Base-by-base conservation (phyloP, 352 stramenopile species). In the Phytophthora hybrid region DNA sequence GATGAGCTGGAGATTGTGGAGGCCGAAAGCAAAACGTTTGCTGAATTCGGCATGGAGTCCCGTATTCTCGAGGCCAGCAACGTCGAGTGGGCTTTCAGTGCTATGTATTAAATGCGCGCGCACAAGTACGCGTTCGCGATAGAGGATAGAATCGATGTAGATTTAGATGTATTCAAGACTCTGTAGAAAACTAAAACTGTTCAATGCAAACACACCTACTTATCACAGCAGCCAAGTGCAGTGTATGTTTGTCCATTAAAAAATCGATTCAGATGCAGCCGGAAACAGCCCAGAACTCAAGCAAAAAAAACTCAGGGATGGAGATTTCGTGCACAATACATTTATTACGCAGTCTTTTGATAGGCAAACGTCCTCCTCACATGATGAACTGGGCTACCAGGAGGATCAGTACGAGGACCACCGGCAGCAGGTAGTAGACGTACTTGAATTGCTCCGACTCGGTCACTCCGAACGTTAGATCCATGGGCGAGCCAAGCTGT, bases 31-130 rank as follows among this genome's bases (percentile, higher is more conserved):
- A 87, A 88, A 69, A 93, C 89, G 51, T 96, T 93, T 57, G 77
- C 85, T 21, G 89, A 95, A 63, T 95, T 93, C 39, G 85, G 84
- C 16, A 77, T 93, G 37, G 89, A 96, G 58, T 73, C 69, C 54
- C 87, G 87, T 64, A 81, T 92, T 34, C 74, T 80, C 19, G 78
- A 84, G 19, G 77, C 78, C 34, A 82, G 83, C 63, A 88, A 88
- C 65, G 83, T 93, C 69, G 83, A 90, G 64, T 93, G 87, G 87
- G 84, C 87, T 4, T 93, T 92, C 69, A 93, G 87, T 44, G 86
- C 86, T 49, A 81, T 93, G 66, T 93, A 93, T 77, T 93, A 90
- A 76, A 68, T 47, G 52, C 53, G 56, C 51, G 66, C 66, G 49
- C 52, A 72, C 53, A 72, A 67, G 67, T 64, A 59, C 58, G 58